Conservation (phyloP, 345 rosid species). For the Linum usitatissimum region DNA sequence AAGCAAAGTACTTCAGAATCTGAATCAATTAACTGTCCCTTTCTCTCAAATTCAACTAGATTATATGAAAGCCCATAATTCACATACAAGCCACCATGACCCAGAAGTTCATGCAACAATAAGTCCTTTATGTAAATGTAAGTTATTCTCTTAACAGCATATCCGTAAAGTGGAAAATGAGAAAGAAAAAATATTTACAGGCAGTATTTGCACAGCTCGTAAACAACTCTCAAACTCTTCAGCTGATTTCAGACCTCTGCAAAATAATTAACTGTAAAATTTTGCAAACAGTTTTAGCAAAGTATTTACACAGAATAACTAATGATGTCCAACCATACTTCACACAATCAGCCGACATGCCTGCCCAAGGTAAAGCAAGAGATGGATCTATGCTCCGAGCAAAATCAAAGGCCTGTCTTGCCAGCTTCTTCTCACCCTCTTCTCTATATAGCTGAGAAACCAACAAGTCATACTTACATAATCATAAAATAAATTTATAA, state of each 20-base stretch:
- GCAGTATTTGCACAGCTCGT: conserved; percentile 78
- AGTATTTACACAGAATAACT: conserved; percentile 1
- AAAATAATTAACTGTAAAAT: conserved; percentile 12
- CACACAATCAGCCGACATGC: conserved; percentile 78
- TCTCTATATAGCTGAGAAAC: conserved; percentile 63
- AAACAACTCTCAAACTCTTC: conserved; percentile 91
- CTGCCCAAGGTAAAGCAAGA: conserved; percentile 94
- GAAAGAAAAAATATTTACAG: conserved; percentile 38
- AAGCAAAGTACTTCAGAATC: not conserved
- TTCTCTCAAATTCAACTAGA: too few relatives aligned
- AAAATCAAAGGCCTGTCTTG: conserved; percentile 81
- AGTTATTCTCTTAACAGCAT: not conserved
- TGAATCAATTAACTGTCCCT: not conserved
- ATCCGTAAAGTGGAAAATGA: conserved; percentile 4
- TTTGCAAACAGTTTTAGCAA: conserved; percentile 10
- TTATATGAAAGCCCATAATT: too few relatives aligned
- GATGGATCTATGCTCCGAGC: conserved; percentile 98
- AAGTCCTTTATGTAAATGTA: not conserved
- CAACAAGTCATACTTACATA: conserved; percentile 9
- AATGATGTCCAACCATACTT: conserved; percentile 31
- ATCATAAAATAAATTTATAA: not conserved
- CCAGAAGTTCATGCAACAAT: not conserved
- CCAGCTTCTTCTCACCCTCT: conserved; percentile 49
- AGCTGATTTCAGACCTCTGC: conserved; percentile 48
- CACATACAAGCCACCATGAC: too few relatives aligned